A percentile compares a stretch with the other conserved stretches of the same genome.
phyloP scores from a whole-genome alignment of 2,329 filamentous ascomycete species.

The Hypocreales sp. region DNA sequence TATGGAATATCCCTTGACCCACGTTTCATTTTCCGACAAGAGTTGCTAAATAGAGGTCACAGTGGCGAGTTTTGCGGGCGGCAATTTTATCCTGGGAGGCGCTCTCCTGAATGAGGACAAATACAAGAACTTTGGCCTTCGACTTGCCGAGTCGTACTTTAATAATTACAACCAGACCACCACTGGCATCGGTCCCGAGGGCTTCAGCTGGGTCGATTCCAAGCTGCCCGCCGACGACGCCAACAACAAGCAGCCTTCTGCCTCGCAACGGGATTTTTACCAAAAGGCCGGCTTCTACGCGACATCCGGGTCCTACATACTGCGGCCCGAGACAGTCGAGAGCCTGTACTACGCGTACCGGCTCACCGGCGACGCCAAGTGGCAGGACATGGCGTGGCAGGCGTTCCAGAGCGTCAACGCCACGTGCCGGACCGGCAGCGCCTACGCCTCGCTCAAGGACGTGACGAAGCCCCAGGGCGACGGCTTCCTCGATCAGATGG shows the following conservation, averaged over 20 bases:
- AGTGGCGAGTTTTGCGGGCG: slow-evolving; percentile 72
- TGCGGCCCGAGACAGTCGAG: slow-evolving; percentile 72
- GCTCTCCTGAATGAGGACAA: slow-evolving; percentile 47
- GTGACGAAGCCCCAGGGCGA: slow-evolving; percentile 51
- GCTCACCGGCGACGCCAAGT: slow-evolving; percentile 57
- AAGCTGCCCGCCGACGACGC: slow-evolving; percentile 15
- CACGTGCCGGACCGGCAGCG: slow-evolving; percentile 47
- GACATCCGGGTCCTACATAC: slow-evolving; percentile 40
- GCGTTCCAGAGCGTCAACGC: slow-evolving; percentile 54
- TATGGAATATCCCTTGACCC: no score
- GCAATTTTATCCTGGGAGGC: slow-evolving; percentile 73
- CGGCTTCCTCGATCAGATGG: slow-evolving; percentile 53
- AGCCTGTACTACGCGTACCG: slow-evolving; percentile 79
- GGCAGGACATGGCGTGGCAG: slow-evolving; percentile 74
- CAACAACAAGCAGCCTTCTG: slow-evolving; percentile 26
- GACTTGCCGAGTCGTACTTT: slow-evolving; percentile 57
- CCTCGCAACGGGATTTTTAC: slow-evolving; percentile 43
- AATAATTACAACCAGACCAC: slow-evolving; percentile 54
- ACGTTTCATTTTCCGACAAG: no score
- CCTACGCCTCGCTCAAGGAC: slow-evolving; percentile 49
- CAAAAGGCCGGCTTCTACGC: slow-evolving; percentile 57
- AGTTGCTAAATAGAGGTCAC: no score
- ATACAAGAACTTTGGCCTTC: slow-evolving; percentile 61
- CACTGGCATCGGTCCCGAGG: slow-evolving; percentile 65
- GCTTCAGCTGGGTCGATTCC: slow-evolving; percentile 45